Percentiles rank a stretch among this genome's conserved stretches.
These are phyloP conservation scores for Diaporthe vaccinii DNA, from an alignment of 2,329 filamentous ascomycete genomes.

Conservation along the genomic window DNA sequence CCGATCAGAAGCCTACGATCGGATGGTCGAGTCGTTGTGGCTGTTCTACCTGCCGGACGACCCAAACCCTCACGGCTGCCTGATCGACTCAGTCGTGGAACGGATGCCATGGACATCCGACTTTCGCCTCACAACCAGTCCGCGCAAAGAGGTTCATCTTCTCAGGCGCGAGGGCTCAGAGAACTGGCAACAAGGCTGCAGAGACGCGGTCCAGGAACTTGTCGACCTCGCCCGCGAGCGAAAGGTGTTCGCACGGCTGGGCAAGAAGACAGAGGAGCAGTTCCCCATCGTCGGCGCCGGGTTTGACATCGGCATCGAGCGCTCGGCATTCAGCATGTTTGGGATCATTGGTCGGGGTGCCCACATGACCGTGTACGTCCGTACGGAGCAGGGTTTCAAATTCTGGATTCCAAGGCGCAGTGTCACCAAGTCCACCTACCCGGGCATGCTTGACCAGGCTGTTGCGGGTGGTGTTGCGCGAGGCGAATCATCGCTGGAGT, in stretches of 20 bases:
- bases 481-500: slow-evolving; percentile 74
- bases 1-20: not conserved
- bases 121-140: slow-evolving; percentile 52
- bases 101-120: slow-evolving; percentile 53
- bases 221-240: slow-evolving; percentile 48
- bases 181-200: slow-evolving; percentile 38
- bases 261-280: slow-evolving; percentile 55
- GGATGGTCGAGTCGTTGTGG: slow-evolving; percentile 22
- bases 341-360: slow-evolving; percentile 76
- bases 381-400: slow-evolving; percentile 54
- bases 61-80: slow-evolving; percentile 47
- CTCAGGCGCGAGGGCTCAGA: slow-evolving; percentile 38
- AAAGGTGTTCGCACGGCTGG: slow-evolving; percentile 51
- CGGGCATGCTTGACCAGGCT: slow-evolving; percentile 82
- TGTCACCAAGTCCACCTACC: slow-evolving; percentile 78
- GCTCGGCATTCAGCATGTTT: slow-evolving; percentile 73
- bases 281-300: slow-evolving; percentile 56
- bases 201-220: slow-evolving; percentile 53
- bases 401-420: slow-evolving; percentile 82
- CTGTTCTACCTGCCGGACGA: slow-evolving; percentile 45
- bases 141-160: slow-evolving; percentile 51
- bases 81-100: slow-evolving; percentile 45
- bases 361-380: slow-evolving; percentile 75
- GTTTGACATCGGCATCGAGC: slow-evolving; percentile 62
- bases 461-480: slow-evolving; percentile 83